Evolutionary conservation across 129 eudicot genomes (phyloP).

Genomic region (Logfia minima): DNA sequence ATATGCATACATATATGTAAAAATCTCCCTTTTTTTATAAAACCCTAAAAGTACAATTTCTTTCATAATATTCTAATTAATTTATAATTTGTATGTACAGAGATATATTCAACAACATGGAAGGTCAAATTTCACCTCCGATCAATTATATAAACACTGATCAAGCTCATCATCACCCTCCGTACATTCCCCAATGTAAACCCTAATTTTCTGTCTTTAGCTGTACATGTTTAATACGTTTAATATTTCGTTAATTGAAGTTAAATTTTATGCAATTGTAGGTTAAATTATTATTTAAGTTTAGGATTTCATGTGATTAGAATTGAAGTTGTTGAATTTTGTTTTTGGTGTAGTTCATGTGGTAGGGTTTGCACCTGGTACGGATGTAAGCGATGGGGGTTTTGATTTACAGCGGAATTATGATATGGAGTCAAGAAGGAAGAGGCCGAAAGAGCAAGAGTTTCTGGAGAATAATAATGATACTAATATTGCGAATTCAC

Average conservation of each 20-base stretch:
- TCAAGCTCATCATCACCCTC: constrained; percentile 67
- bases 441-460: constrained; percentile 62
- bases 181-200: constrained; percentile 77
- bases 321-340: not conserved
- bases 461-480: constrained; percentile 58
- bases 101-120: constrained; percentile 52
- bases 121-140: constrained; percentile 55
- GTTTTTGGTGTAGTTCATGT: constrained; percentile 57
- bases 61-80: not conserved
- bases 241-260: not conserved
- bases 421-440: constrained; percentile 48
- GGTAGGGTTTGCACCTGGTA: constrained; percentile 68
- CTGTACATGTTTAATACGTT: not conserved
- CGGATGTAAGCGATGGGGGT: constrained; percentile 57
- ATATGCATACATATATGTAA: not conserved
- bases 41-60: constrained; percentile 37
- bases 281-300: not conserved
- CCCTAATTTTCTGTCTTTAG: constrained; percentile 16
- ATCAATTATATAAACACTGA: constrained; percentile 49
- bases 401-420: constrained; percentile 55
- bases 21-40: constrained; percentile 9
- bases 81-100: constrained; percentile 34
- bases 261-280: not conserved
- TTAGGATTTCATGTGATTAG: not conserved
- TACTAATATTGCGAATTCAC: constrained; percentile 47